Percentiles rank a stretch among this genome's conserved stretches.
These are phyloP conservation scores for Ophiostoma australiae DNA, from an alignment of 2,329 filamentous ascomycete genomes.

Conservation along the genomic window DNA sequence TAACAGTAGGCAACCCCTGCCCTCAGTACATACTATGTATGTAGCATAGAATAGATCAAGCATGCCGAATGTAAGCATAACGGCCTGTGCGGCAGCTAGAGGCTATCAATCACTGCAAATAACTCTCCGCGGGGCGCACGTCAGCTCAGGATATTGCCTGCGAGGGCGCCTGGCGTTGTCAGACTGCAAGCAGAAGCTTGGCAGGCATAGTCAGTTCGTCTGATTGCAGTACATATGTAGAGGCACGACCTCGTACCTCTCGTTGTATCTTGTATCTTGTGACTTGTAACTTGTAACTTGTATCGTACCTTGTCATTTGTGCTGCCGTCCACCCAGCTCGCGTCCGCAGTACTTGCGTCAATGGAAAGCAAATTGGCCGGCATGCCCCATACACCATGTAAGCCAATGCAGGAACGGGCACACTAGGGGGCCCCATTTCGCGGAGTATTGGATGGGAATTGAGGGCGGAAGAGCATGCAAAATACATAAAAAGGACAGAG, in stretches of 20 bases:
- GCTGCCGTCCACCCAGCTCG: neutral
- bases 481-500: neutral
- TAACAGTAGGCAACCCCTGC: neutral
- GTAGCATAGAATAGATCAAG: neutral
- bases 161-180: neutral
- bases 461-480: neutral
- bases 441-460: neutral
- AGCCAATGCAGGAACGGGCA: constrained; percentile 7
- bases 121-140: neutral
- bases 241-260: neutral
- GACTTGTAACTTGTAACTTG: neutral
- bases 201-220: neutral
- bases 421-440: neutral
- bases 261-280: neutral
- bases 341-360: neutral
- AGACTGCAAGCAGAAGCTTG: neutral
- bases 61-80: neutral
- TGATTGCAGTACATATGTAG: neutral
- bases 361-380: neutral
- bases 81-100: neutral
- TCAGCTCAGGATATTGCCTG: neutral
- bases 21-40: neutral
- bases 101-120: neutral
- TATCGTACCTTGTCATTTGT: neutral
- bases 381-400: neutral